Evolutionary conservation across 495 filamentous ascomycete species (phyloP).

Genomic region (Astrocystis sublimbata): DNA sequence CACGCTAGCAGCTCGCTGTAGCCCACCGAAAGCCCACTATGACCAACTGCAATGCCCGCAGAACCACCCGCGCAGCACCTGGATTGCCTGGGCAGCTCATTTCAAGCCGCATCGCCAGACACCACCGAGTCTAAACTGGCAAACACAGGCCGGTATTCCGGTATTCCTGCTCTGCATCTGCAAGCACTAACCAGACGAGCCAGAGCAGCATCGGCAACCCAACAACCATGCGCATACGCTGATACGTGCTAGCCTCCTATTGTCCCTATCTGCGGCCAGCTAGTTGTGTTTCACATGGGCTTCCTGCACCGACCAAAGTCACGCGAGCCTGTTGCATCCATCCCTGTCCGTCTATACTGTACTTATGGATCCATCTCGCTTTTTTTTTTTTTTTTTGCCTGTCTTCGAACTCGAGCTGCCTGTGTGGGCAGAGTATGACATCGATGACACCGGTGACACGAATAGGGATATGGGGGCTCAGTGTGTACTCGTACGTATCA

Average conservation of each 20-base stretch:
- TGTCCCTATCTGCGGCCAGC: background rate
- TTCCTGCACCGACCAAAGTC: slow-evolving; percentile 4
- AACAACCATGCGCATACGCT: too few relatives aligned
- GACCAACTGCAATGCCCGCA: slow-evolving; percentile 20
- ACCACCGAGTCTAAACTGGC: too few relatives aligned
- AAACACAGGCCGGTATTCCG: too few relatives aligned
- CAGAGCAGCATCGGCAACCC: slow-evolving; percentile 8
- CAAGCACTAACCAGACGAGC: too few relatives aligned
- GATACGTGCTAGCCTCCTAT: background rate
- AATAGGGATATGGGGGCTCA: too few relatives aligned
- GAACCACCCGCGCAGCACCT: slow-evolving; percentile 10
- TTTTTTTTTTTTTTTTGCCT: too few relatives aligned
- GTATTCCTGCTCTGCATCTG: too few relatives aligned
- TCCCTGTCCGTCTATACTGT: background rate
- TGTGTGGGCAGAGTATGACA: too few relatives aligned
- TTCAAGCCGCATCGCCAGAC: slow-evolving; percentile 13
- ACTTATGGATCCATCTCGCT: too few relatives aligned
- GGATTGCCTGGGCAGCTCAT: background rate
- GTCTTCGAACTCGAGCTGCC: too few relatives aligned
- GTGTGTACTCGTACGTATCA: too few relatives aligned
- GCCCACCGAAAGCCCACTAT: slow-evolving; percentile 21
- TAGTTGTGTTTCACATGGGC: slow-evolving; percentile 7
- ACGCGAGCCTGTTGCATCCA: slow-evolving; percentile 1
- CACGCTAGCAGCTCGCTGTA: slow-evolving; percentile 24
- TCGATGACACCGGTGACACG: too few relatives aligned